These are phyloP conservation scores for Glaciozyma martinii DNA, from an alignment of 768 basidiomycete genomes.

Conservation along the genomic window DNA sequence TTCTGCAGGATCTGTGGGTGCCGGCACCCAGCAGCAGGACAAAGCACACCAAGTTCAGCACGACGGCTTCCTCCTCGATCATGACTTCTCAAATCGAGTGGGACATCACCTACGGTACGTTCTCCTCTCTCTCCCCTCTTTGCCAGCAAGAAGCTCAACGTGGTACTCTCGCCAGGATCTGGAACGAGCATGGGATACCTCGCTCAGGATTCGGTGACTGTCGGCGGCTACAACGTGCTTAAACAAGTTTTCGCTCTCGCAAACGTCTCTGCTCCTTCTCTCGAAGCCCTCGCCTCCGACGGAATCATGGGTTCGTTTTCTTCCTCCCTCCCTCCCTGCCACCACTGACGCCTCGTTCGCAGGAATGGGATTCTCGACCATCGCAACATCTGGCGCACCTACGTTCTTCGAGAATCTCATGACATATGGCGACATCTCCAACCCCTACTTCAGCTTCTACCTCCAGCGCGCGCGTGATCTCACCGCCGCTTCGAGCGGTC, in stretches of 20 bases:
- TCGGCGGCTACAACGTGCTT: constrained; percentile 13
- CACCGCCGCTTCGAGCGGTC: constrained; percentile 12
- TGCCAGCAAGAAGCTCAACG: background rate
- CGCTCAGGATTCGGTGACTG: constrained; percentile 7
- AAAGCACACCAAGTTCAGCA: constrained; percentile 16
- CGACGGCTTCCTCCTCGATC: background rate
- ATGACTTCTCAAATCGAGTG: constrained; percentile 18
- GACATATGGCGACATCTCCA: constrained; percentile 10
- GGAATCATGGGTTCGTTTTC: background rate
- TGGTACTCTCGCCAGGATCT: constrained; percentile 1
- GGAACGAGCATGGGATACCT: constrained; percentile 15
- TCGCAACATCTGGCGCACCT: constrained; percentile 30
- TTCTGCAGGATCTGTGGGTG: constrained; percentile 10
- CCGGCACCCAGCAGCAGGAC: constrained; percentile 9
- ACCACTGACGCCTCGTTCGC: constrained; percentile 11
- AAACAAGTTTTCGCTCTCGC: constrained; percentile 23
- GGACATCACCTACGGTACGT: constrained; percentile 24
- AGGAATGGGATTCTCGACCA: constrained; percentile 35
- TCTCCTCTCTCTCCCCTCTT: background rate
- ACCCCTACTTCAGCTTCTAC: constrained; percentile 29
- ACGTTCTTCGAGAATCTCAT: constrained; percentile 35
- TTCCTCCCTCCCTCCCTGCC: background rate
- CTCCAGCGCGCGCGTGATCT: constrained; percentile 29
- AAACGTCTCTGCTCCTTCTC: constrained; percentile 6
- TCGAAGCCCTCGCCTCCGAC: constrained; percentile 11